Evolutionary conservation across 495 filamentous ascomycete species (phyloP), one percentile per base, ranked within the genome.

Genomic region (Neurospora cerealis): DNA sequence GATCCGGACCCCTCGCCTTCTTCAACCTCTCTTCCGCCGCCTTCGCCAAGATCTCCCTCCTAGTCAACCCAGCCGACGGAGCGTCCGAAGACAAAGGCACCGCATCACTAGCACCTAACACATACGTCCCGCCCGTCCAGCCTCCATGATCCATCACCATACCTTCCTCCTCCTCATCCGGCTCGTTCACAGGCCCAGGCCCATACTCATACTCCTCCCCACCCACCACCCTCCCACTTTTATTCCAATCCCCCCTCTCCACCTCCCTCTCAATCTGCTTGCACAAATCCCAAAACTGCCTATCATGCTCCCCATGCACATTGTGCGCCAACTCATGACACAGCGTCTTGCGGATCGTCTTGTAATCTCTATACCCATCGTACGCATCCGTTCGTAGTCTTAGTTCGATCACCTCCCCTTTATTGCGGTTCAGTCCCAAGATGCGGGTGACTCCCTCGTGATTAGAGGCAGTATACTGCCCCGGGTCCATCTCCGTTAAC

Each of bases 261-360:
- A 97, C 95, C 87, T 97, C 95, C 74, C 83, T 86, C 86, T 98
- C 96, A 79, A 98, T 94, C 85, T 90, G 85, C 75, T 88, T 87
- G 72, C 90, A 94, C 83, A 98, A 79, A 72, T 93, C 87, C 95
- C 95, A 99, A 79, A 99, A 99, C 15, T 90, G 81, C 17, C 89
- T 83, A 81, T 98, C 94, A 81, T 99, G 96, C 1, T 91, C 88
- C 0, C 90, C 87, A 78, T 90, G 90, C 11, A 96, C 94, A 78
- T 95, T 97, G 81, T 99, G 96, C 79, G 95, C 91, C 54, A 99
- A 85, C 86, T 99, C 96, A 80, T 99, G 96, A 78, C 95, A 97
- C 38, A 98, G 85, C 77, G 96, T 98, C 77, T 92, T 93, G 60
- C 96, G 86, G 38, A 99, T 96, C 1, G 89, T 93, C 74, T 91